Base-by-base conservation (phyloP, 129 eudicot species). In the Flaveria robusta region DNA sequence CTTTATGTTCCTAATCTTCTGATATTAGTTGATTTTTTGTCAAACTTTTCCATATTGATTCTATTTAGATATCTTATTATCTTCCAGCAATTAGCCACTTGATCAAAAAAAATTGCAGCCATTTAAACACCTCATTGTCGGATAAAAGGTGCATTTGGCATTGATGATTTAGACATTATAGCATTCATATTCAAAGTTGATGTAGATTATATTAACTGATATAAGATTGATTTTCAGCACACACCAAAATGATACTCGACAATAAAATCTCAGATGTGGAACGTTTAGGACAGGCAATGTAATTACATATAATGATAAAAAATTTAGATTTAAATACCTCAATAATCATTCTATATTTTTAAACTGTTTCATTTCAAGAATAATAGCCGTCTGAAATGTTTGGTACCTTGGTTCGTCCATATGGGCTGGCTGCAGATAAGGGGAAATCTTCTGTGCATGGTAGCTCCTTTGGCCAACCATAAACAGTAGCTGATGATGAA, bases 391-490 rank as follows among this genome's bases (percentile, higher is more conserved):
- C 49, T 18, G 68, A 19, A 37, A 59, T 4, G 41, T n/a, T 64
- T 60, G 66, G 59, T 81, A 91, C 97, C 92, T 91, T 91, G 64
- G 97, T 91, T 70, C 97, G 83, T 72, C 97, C 97, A 80, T 91
- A 91, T 15, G 97, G 97, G 74, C 81, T 91, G 63, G 83, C 85
- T 67, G 96, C 97, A 82, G 90, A 70, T 62, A 91, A 83, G 11
- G 96, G 92, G 18, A 84, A 91, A 39, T 92, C 93, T 82, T 89
- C 97, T 1, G 91, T 92, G 85, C 97, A 92, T 10, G 97, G 97
- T 3, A 92, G 93, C 75, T 58, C 92, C 77, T 90, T 85, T 59
- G 96, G 96, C 91, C 96, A 90, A 80, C 96, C 96, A 75, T 90
- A 90, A 67, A 90, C 96, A 31, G 96, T 90, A 74, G 96, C 92